phyloP scores from a whole-genome alignment of 495 filamentous ascomycete genomes.

The Diplogelasinospora grovesii region DNA sequence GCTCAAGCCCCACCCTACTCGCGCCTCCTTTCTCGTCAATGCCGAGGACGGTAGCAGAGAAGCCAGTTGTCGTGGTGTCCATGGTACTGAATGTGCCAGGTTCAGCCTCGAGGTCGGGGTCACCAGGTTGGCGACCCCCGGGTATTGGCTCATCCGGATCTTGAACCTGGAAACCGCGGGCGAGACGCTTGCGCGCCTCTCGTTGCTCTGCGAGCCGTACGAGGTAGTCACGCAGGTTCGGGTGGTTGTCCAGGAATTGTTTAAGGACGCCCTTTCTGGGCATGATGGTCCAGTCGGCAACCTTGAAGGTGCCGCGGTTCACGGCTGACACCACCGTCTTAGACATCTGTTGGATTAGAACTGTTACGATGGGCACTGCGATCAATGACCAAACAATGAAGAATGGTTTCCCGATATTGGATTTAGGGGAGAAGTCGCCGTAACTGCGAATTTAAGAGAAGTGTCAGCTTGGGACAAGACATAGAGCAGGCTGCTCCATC shows the following conservation, averaged over 20 bases:
- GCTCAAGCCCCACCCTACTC: conserved; percentile 12
- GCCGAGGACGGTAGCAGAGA: neutral
- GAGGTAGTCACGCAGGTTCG: conserved; percentile 14
- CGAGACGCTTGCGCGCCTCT: conserved; percentile 19
- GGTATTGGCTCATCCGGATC: conserved; percentile 34
- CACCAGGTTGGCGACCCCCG: neutral
- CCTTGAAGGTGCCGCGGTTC: conserved; percentile 54
- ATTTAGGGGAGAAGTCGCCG: conserved; percentile 59
- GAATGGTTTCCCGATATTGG: conserved; percentile 65
- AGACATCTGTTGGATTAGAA: conserved; percentile 66
- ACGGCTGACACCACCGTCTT: conserved; percentile 58
- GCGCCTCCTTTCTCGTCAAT: neutral
- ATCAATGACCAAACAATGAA: conserved; percentile 78
- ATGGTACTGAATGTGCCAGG: neutral
- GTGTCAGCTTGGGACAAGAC: neutral
- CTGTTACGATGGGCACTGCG: conserved; percentile 68
- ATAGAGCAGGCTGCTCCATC: too few relatives aligned
- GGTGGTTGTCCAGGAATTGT: conserved; percentile 30
- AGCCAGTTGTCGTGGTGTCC: neutral
- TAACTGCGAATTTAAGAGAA: conserved; percentile 44
- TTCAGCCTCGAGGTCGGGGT: conserved; percentile 13
- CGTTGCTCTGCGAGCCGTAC: neutral
- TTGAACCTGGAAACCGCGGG: conserved; percentile 21
- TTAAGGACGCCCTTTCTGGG: conserved; percentile 38
- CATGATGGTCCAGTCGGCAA: conserved; percentile 63